Evolutionary conservation across 495 filamentous ascomycete species (phyloP).

Genomic region (Podospora didyma): DNA sequence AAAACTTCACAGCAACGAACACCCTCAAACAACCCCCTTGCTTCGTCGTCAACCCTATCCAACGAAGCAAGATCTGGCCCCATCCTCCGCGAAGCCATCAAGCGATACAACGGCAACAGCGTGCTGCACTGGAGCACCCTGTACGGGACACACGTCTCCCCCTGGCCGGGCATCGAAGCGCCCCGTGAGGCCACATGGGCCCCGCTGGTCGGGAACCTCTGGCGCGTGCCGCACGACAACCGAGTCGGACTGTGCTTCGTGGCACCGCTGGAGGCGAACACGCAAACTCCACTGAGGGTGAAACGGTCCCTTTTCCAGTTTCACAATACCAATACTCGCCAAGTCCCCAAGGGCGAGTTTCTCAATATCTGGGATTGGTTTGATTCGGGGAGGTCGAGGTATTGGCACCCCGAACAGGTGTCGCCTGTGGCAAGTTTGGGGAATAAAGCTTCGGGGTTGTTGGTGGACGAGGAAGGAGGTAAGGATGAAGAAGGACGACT

Average conservation of each 20-base stretch:
- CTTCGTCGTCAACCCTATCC: neutral
- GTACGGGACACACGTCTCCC: conserved; percentile 4
- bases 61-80: neutral
- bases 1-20: neutral
- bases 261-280: neutral
- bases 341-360: neutral
- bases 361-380: conserved; percentile 8
- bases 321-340: neutral
- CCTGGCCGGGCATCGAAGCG: neutral
- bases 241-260: neutral
- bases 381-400: neutral
- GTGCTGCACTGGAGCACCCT: conserved; percentile 2
- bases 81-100: neutral
- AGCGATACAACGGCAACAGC: neutral
- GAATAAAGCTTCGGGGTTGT: neutral
- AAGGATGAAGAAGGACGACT: neutral
- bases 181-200: neutral
- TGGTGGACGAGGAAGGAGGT: neutral
- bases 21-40: neutral
- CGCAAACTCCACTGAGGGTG: neutral
- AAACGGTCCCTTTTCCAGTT: neutral
- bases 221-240: conserved; percentile 6
- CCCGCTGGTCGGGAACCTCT: neutral
- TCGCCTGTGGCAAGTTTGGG: neutral
- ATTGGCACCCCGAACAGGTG: conserved; percentile 1